phyloP scores from a whole-genome alignment of 1,139 yeast species.

The Scheffersomyces stambukii region DNA sequence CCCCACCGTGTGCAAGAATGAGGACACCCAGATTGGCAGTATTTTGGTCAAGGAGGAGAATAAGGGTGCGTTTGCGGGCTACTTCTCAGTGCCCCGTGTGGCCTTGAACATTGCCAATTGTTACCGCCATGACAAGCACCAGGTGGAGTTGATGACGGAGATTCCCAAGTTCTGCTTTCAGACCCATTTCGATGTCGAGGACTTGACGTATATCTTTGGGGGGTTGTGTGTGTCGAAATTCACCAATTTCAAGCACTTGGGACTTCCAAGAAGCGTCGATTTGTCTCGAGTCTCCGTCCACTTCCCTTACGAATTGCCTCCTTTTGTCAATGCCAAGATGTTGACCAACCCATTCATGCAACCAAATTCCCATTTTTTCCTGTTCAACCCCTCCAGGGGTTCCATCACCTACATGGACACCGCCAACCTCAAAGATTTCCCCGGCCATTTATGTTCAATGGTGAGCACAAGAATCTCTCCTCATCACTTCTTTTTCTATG shows the following conservation, averaged over 20 bases:
- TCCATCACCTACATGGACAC: constrained; percentile 29
- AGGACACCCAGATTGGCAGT: background rate
- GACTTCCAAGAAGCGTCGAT: constrained; percentile 31
- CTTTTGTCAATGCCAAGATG: constrained; percentile 32
- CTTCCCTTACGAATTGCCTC: constrained; percentile 40
- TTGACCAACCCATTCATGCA: constrained; percentile 33
- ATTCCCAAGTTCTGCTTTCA: constrained; percentile 32
- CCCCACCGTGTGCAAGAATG: constrained; percentile 3
- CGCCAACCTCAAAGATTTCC: constrained; percentile 17
- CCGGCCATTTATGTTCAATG: constrained; percentile 27
- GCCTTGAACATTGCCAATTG: constrained; percentile 21
- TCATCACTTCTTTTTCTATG: constrained; percentile 37
- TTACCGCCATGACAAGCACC: constrained; percentile 8
- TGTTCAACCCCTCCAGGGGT: constrained; percentile 31
- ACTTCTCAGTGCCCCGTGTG: constrained; percentile 25
- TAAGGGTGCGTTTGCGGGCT: constrained; percentile 27
- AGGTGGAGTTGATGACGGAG: constrained; percentile 10
- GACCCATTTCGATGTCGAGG: constrained; percentile 30
- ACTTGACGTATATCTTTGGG: constrained; percentile 34
- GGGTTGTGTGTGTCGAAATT: constrained; percentile 24
- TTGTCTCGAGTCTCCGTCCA: constrained; percentile 31
- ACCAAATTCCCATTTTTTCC: constrained; percentile 23
- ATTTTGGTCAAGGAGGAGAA: constrained; percentile 9
- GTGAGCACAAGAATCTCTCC: constrained; percentile 28
- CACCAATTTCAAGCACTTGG: constrained; percentile 23